These are phyloP conservation scores for Eutypa lata DNA, from an alignment of 2,329 filamentous ascomycete species.

Conservation along the genomic window DNA sequence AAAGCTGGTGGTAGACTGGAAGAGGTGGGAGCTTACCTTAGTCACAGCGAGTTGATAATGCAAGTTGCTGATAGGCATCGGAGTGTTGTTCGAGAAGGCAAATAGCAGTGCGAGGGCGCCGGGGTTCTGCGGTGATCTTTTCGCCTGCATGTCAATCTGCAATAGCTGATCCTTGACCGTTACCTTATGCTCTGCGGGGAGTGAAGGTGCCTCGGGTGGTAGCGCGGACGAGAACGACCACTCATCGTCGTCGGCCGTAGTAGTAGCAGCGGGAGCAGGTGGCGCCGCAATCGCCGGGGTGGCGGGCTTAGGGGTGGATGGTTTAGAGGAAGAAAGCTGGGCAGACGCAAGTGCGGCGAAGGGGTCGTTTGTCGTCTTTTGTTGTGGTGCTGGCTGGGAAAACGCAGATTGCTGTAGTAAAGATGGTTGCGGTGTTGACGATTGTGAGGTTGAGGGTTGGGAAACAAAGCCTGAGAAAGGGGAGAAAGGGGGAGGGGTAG, in stretches of 20 bases:
- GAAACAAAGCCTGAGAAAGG: constrained; percentile 55
- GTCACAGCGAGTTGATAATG: constrained; percentile 93
- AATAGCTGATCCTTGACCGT: constrained; percentile 68
- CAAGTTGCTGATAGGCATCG: constrained; percentile 69
- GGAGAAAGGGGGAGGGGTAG: constrained; percentile 45
- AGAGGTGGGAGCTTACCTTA: constrained; percentile 59
- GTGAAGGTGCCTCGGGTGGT: constrained; percentile 53
- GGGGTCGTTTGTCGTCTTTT: constrained; percentile 43
- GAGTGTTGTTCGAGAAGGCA: constrained; percentile 78
- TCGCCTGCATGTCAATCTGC: constrained; percentile 70
- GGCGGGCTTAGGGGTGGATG: constrained; percentile 30
- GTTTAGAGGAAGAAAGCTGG: constrained; percentile 36
- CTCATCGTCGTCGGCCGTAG: constrained; percentile 72
- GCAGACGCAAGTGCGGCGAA: constrained; percentile 49
- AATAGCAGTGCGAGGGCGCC: constrained; percentile 68
- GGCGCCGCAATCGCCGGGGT: constrained; percentile 9
- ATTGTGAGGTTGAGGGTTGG: constrained; percentile 45
- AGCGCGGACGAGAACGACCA: constrained; percentile 91
- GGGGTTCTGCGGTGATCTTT: constrained; percentile 49
- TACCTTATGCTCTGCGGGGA: constrained; percentile 60
- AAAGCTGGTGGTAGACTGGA: background rate
- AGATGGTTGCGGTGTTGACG: constrained; percentile 51
- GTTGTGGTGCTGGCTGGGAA: constrained; percentile 36
- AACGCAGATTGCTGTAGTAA: constrained; percentile 45
- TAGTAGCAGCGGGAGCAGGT: constrained; percentile 23